Percentiles rank a stretch among this genome's conserved stretches.
Evolutionary conservation across 352 stramenopile genomes (phyloP).

Genomic region (Phytophthora brassicae): DNA sequence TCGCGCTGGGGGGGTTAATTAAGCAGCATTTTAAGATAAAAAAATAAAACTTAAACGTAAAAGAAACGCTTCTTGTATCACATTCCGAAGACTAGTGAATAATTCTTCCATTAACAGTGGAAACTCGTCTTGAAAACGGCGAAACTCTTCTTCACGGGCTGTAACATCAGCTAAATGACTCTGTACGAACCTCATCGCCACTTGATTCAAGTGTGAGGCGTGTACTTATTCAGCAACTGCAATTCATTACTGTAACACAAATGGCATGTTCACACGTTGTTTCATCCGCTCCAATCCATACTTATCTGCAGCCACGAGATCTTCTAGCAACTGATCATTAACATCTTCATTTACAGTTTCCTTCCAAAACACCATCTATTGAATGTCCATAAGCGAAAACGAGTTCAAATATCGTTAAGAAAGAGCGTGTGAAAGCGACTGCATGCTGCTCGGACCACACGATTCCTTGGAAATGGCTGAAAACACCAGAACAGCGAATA

Average conservation of each 20-base stretch:
- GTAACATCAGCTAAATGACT: conserved; percentile 33
- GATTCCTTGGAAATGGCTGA: conserved; percentile 63
- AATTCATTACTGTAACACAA: conserved; percentile 49
- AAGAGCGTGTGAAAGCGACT: conserved; percentile 64
- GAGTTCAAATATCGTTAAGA: conserved; percentile 61
- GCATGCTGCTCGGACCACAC: conserved; percentile 58
- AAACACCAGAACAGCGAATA: too few species aligned
- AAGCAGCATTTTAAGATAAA: too few species aligned
- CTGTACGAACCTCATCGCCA: conserved; percentile 41
- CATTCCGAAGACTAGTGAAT: conserved; percentile 34
- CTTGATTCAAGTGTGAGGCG: conserved; percentile 57
- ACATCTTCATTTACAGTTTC: conserved; percentile 1
- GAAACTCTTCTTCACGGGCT: conserved; percentile 29
- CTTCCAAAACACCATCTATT: conserved; percentile 52
- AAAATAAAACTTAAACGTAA: conserved; percentile 30
- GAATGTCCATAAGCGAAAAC: conserved; percentile 60
- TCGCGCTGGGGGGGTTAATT: too few species aligned
- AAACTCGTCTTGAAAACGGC: conserved; percentile 33
- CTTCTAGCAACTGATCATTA: conserved; percentile 60
- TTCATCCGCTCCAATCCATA: conserved; percentile 76
- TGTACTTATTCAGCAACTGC: conserved; percentile 61
- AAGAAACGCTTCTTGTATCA: conserved; percentile 30
- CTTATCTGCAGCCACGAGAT: conserved; percentile 72
- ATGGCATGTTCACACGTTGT: too few species aligned
- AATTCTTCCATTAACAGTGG: conserved; percentile 52